A percentile compares a stretch with the other conserved stretches of the same genome.
These are phyloP conservation scores for Yarrowia yakushimensis DNA, from an alignment of 805 yeast species.

Conservation along the genomic window DNA sequence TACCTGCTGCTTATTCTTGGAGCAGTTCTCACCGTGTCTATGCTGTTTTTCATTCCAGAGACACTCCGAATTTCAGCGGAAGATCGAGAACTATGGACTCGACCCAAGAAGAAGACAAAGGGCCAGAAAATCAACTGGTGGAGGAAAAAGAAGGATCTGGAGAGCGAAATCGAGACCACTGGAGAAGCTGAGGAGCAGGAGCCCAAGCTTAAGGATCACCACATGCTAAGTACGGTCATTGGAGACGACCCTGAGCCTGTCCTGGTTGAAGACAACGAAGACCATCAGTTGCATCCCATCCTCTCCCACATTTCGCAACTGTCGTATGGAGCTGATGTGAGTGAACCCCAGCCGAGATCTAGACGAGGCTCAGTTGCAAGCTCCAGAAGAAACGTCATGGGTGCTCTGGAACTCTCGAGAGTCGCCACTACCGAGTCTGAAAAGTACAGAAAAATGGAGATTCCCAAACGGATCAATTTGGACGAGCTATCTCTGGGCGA, in stretches of 20 bases:
- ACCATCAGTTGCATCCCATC: slow-evolving; percentile 5
- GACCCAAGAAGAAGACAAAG: not conserved
- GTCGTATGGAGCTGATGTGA: slow-evolving; percentile 23
- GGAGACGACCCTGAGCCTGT: slow-evolving; percentile 8
- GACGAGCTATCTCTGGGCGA: slow-evolving; percentile 21
- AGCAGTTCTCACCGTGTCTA: slow-evolving; percentile 48
- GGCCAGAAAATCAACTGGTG: slow-evolving; percentile 13
- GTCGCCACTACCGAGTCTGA: slow-evolving; percentile 11
- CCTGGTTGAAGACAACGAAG: not conserved
- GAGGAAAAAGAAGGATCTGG: slow-evolving; percentile 14
- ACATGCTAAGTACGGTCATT: slow-evolving; percentile 10
- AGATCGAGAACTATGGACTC: slow-evolving; percentile 15
- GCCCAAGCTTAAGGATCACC: slow-evolving; percentile 2
- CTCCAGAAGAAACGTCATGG: not conserved
- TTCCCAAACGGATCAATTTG: slow-evolving; percentile 10
- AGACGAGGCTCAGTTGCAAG: slow-evolving; percentile 8
- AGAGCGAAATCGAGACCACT: not conserved
- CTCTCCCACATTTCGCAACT: slow-evolving; percentile 22
- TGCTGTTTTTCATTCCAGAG: slow-evolving; percentile 69
- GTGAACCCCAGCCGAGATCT: not conserved
- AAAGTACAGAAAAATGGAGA: slow-evolving; percentile 15
- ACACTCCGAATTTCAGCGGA: slow-evolving; percentile 50
- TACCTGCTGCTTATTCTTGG: slow-evolving; percentile 75
- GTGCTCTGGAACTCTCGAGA: not conserved
- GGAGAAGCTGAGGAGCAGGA: not conserved